Conservation (phyloP, 2,329 filamentous ascomycete genomes). For the Aspergillus tamarii region DNA sequence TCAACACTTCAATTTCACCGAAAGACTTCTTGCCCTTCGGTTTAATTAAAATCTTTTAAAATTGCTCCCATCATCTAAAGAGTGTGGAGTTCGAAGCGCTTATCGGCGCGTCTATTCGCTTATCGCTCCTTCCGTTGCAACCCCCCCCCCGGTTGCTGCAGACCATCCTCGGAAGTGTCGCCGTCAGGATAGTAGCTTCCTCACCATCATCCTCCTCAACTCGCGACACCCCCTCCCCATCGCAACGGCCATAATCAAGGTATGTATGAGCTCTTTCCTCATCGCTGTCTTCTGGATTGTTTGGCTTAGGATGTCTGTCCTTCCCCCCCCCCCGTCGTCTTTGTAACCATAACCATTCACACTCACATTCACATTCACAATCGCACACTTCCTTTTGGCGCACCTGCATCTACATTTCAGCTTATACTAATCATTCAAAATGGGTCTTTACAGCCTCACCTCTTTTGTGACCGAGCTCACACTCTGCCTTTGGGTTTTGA, state of each 20-base stretch:
- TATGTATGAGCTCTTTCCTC: not conserved
- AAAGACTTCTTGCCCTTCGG: not conserved
- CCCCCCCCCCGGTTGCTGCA: constrained; percentile 7
- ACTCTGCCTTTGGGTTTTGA: not conserved
- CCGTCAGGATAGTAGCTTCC: constrained; percentile 10
- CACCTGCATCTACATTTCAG: not conserved
- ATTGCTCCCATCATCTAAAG: not conserved
- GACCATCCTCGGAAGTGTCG: constrained; percentile 20
- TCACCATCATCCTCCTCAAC: constrained; percentile 9
- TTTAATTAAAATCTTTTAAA: not conserved
- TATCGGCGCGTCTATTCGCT: constrained; percentile 28
- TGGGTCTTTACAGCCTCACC: not conserved
- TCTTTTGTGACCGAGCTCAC: not conserved
- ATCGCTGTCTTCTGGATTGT: not conserved
- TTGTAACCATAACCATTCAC: constrained; percentile 1
- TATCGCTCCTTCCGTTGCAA: constrained; percentile 16
- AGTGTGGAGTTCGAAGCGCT: constrained; percentile 17
- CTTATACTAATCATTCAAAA: not conserved
- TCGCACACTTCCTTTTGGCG: not conserved
- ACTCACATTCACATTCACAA: not conserved
- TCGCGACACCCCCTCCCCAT: not conserved
- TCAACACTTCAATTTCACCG: not conserved
- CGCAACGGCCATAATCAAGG: not conserved
- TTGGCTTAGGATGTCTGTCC: no score
- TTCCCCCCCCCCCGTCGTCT: not conserved